Evolutionary conservation across 805 yeast species (phyloP).

Genomic region (Saturnispora gosingensis): DNA sequence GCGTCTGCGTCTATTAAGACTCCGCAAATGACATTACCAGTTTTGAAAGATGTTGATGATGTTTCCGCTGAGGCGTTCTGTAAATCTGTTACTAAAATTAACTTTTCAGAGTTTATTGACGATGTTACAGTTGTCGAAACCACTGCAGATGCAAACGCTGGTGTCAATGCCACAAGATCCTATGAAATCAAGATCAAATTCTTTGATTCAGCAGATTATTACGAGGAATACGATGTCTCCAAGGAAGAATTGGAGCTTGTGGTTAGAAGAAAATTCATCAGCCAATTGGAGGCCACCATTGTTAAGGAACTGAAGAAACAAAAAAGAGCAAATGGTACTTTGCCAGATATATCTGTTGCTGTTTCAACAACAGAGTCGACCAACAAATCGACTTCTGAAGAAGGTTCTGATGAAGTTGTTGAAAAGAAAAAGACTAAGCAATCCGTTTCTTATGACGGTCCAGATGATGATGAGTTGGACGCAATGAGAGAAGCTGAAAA

Average conservation of each 20-base stretch:
- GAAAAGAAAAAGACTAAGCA: conserved; percentile 60
- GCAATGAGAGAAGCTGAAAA: conserved; percentile 78
- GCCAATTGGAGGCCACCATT: conserved; percentile 61
- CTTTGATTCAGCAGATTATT: conserved; percentile 69
- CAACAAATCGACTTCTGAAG: conserved; percentile 28
- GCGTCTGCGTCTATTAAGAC: conserved; percentile 93
- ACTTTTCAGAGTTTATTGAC: conserved; percentile 82
- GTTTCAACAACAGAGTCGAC: conserved; percentile 45
- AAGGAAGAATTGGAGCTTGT: conserved; percentile 69
- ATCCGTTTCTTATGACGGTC: conserved; percentile 86
- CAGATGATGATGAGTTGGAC: conserved; percentile 91
- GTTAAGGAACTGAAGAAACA: conserved; percentile 77
- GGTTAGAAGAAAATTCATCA: conserved; percentile 56
- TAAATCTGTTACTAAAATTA: conserved; percentile 77
- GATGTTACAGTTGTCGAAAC: conserved; percentile 81
- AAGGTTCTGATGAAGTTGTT: conserved; percentile 40
- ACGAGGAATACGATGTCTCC: conserved; percentile 79
- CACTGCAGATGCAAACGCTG: conserved; percentile 46
- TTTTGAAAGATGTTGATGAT: conserved; percentile 69
- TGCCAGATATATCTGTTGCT: conserved; percentile 64
- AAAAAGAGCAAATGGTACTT: conserved; percentile 41
- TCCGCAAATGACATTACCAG: conserved; percentile 97
- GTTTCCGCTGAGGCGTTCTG: conserved; percentile 88
- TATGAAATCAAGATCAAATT: conserved; percentile 69
- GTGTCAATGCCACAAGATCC: conserved; percentile 43